A percentile compares a stretch with the other conserved stretches of the same genome.
These are phyloP conservation scores for Crithidia brevicula DNA, from an alignment of 208 protist genomes.

Conservation along the genomic window DNA sequence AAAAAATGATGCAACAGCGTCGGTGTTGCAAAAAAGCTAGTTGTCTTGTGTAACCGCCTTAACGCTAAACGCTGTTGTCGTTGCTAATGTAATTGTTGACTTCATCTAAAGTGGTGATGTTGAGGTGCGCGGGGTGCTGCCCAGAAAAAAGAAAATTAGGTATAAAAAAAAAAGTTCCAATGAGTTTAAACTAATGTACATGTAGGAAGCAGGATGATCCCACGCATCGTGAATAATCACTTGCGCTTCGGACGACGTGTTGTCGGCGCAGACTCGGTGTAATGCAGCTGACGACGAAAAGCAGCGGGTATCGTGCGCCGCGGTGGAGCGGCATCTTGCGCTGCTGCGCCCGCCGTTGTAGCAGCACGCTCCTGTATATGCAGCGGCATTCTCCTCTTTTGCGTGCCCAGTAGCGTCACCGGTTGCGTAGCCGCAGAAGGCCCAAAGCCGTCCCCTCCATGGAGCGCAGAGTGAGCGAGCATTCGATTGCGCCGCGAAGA, in stretches of 20 bases:
- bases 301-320: conserved; percentile 29
- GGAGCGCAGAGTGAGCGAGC: not conserved
- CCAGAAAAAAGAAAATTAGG: no score
- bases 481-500: not conserved
- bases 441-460: not conserved
- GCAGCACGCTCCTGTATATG: not conserved
- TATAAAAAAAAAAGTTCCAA: no score
- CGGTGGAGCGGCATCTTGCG: not conserved
- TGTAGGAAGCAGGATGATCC: not conserved
- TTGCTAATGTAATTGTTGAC: no score
- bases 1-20: not conserved
- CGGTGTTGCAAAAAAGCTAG: not conserved
- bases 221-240: conserved; percentile 11
- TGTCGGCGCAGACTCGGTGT: conserved; percentile 24
- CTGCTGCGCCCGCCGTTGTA: not conserved
- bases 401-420: no score
- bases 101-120: no score
- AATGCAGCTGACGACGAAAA: conserved; percentile 34
- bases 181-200: conserved; percentile 6
- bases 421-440: no score
- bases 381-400: not conserved
- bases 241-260: conserved; percentile 51
- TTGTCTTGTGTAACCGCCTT: no score
- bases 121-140: no score
- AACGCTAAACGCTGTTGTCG: no score